These are phyloP conservation scores for Stygiomarasmius scandens DNA, from an alignment of 1,284 basidiomycete genomes.

Conservation along the genomic window DNA sequence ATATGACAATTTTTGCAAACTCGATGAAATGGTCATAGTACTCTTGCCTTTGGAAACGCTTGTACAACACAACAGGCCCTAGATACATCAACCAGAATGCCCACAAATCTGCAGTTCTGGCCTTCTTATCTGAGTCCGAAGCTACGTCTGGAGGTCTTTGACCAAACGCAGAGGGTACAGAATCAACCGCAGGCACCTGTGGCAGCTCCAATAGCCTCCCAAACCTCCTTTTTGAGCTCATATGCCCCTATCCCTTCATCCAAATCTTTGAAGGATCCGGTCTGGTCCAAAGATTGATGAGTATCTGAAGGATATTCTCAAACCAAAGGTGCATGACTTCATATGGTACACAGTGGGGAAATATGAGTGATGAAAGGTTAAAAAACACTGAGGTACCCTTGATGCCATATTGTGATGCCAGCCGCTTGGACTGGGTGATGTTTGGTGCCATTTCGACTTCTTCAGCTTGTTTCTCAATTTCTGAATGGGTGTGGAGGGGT, in stretches of 20 bases:
- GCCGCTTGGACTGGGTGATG: not conserved
- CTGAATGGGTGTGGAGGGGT: not conserved
- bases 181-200: constrained; percentile 26
- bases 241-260: constrained; percentile 30
- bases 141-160: constrained; percentile 32
- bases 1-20: constrained; percentile 21
- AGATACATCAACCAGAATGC: constrained; percentile 22
- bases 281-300: constrained; percentile 37
- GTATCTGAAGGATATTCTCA: constrained; percentile 42
- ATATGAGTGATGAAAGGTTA: not conserved
- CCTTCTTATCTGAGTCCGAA: constrained; percentile 19
- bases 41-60: constrained; percentile 10
- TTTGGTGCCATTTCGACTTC: constrained; percentile 4
- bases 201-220: constrained; percentile 35
- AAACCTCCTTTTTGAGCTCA: constrained; percentile 26
- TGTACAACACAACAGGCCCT: constrained; percentile 22
- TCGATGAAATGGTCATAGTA: constrained; percentile 29
- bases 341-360: constrained; percentile 9
- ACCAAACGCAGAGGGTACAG: constrained; percentile 35
- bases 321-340: constrained; percentile 18
- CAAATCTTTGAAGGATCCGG: constrained; percentile 32
- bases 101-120: constrained; percentile 26
- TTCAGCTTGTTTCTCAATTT: constrained; percentile 4
- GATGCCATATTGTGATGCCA: constrained; percentile 17
- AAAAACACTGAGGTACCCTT: constrained; percentile 12